Conservation (phyloP, 2,329 filamentous ascomycete species). For the Emmonsiellopsis sp. region DNA sequence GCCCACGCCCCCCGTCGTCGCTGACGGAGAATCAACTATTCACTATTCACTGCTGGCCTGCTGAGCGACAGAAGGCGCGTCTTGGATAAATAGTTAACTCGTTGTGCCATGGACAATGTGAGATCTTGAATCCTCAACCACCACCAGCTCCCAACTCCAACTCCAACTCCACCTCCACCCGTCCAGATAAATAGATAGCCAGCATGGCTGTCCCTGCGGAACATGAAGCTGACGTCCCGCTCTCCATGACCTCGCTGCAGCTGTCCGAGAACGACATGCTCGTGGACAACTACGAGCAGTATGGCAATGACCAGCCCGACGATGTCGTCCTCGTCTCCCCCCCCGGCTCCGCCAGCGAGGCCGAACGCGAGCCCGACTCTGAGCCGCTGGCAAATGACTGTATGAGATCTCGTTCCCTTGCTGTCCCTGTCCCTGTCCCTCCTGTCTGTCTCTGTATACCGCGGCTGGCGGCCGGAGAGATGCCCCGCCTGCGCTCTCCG, state of each 20-base stretch:
- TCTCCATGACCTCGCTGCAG: conserved; percentile 26
- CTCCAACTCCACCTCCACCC: not conserved
- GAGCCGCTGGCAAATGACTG: conserved; percentile 48
- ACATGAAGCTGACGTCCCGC: conserved; percentile 18
- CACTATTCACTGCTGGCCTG: too few relatives aligned
- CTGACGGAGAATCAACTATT: too few relatives aligned
- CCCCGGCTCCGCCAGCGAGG: conserved; percentile 48
- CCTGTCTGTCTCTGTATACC: not conserved
- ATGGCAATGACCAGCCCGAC: conserved; percentile 50
- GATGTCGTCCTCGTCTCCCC: conserved; percentile 54
- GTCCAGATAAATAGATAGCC: not conserved
- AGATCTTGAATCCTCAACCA: too few relatives aligned
- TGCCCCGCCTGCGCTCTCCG: not conserved
- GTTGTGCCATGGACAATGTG: too few relatives aligned
- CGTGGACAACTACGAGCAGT: conserved; percentile 46
- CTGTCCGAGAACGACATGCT: conserved; percentile 52
- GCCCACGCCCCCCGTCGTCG: too few relatives aligned
- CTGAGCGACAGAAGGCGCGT: too few relatives aligned
- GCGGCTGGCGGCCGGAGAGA: not conserved
- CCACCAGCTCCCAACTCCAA: too few relatives aligned
- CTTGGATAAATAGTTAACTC: too few relatives aligned
- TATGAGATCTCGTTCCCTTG: conserved; percentile 21
- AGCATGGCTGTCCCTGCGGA: not conserved
- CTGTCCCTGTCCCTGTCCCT: not conserved
- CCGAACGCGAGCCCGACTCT: conserved; percentile 41